These are phyloP conservation scores for Starmerella stellata DNA, from an alignment of 805 yeast species.

Conservation along the genomic window DNA sequence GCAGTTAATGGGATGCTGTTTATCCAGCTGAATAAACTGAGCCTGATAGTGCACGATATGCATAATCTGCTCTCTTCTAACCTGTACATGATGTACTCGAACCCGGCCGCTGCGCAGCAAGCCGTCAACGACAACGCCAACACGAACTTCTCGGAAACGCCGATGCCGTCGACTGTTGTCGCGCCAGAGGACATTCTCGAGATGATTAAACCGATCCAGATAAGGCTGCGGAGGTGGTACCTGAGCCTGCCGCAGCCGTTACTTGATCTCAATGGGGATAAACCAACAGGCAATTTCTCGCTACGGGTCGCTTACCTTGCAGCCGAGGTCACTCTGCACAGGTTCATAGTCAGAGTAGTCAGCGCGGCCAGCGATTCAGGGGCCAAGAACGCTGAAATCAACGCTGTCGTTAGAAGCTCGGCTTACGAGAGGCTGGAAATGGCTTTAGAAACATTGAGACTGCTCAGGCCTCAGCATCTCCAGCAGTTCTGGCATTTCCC, in stretches of 20 bases:
- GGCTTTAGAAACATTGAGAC: conserved; percentile 60
- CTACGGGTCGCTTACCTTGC: conserved; percentile 75
- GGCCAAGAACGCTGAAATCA: conserved; percentile 35
- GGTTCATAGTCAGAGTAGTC: conserved; percentile 27
- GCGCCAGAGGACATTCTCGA: conserved; percentile 41
- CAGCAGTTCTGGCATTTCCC: conserved; percentile 84
- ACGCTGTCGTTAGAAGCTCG: conserved; percentile 60
- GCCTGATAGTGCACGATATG: conserved; percentile 25
- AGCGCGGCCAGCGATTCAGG: conserved; percentile 19
- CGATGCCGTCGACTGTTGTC: neutral
- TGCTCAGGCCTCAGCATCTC: conserved; percentile 61
- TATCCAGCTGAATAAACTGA: conserved; percentile 21
- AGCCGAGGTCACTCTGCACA: conserved; percentile 69
- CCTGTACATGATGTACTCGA: conserved; percentile 13
- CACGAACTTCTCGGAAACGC: neutral
- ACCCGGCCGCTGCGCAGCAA: conserved; percentile 9
- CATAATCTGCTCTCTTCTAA: conserved; percentile 19
- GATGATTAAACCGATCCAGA: conserved; percentile 41
- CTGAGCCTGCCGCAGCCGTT: conserved; percentile 21
- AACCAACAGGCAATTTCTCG: conserved; percentile 43
- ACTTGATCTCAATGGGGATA: conserved; percentile 12
- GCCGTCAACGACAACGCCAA: conserved; percentile 12
- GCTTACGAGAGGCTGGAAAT: conserved; percentile 69
- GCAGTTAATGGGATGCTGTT: conserved; percentile 18
- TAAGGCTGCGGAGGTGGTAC: conserved; percentile 24